A percentile compares a stretch with the other conserved stretches of the same genome.
Evolutionary conservation across 2,329 filamentous ascomycete genomes (phyloP).

Genomic region (Clarireedia hainanense): DNA sequence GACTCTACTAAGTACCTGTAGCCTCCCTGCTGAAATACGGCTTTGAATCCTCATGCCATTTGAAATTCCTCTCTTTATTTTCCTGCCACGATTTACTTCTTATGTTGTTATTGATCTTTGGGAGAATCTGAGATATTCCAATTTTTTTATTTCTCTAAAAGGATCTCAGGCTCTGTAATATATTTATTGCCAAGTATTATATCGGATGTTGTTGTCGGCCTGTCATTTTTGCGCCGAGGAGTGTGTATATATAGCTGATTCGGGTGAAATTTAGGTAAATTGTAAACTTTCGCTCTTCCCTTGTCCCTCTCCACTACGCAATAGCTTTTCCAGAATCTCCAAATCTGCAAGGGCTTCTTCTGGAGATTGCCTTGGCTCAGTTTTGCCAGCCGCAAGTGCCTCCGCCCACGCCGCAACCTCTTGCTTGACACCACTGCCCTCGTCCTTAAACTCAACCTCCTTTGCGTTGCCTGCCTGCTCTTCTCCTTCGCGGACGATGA

Average conservation of each 20-base stretch:
- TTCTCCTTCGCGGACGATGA: conserved; percentile 23
- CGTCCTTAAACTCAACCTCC: conserved; percentile 24
- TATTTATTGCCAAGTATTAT: no score
- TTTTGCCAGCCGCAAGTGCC: conserved; percentile 19
- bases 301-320: conserved; percentile 29
- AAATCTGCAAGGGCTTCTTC: conserved; percentile 24
- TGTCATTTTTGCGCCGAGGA: no score
- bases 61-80: no score
- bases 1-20: no score
- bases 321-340: conserved; percentile 28
- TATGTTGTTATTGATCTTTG: no score
- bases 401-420: conserved; percentile 28
- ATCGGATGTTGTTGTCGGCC: no score
- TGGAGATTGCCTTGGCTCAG: conserved; percentile 21
- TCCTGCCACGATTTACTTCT: no score
- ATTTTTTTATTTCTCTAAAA: no score
- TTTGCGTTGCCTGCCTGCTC: conserved; percentile 19
- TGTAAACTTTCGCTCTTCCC: conserved; percentile 20
- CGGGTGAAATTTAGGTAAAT: neutral
- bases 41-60: no score
- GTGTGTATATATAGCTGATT: conserved; percentile 14
- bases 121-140: no score
- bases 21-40: no score
- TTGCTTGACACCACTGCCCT: conserved; percentile 25
- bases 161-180: no score